These are phyloP conservation scores for Blastobotrys robertii DNA, from an alignment of 805 yeast genomes.

Conservation along the genomic window DNA sequence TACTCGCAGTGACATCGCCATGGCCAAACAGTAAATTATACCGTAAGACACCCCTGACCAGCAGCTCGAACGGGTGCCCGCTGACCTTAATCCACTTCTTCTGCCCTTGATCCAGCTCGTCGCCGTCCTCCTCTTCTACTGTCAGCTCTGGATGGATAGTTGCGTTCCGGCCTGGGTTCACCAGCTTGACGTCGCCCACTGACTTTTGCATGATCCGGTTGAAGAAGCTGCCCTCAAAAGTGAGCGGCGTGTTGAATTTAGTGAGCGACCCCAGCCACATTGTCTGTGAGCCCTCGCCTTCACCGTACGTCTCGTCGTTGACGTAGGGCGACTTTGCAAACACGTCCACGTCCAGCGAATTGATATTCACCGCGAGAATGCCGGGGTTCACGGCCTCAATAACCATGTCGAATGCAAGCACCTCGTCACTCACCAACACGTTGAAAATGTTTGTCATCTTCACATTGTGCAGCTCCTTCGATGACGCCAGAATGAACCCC, in stretches of 20 bases:
- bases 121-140: constrained; percentile 4
- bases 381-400: constrained; percentile 86
- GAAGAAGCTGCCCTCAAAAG: constrained; percentile 71
- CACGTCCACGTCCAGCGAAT: constrained; percentile 65
- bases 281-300: constrained; percentile 31
- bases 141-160: constrained; percentile 11
- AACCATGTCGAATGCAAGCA: constrained; percentile 66
- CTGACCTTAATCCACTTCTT: constrained; percentile 66
- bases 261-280: constrained; percentile 64
- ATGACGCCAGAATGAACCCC: constrained; percentile 80
- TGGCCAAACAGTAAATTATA: constrained; percentile 59
- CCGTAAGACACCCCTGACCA: constrained; percentile 70
- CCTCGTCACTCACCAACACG: constrained; percentile 73
- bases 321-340: constrained; percentile 41
- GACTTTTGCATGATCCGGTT: constrained; percentile 49
- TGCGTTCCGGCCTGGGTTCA: constrained; percentile 54
- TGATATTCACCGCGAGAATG: constrained; percentile 53
- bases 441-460: constrained; percentile 53
- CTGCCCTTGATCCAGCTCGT: constrained; percentile 19
- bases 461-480: constrained; percentile 68
- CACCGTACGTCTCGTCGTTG: constrained; percentile 12
- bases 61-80: constrained; percentile 74
- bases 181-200: constrained; percentile 57
- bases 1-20: constrained; percentile 17
- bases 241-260: constrained; percentile 60